Evolutionary conservation across 345 rosid genomes (phyloP).

Genomic region (Pugionium dolabratum): DNA sequence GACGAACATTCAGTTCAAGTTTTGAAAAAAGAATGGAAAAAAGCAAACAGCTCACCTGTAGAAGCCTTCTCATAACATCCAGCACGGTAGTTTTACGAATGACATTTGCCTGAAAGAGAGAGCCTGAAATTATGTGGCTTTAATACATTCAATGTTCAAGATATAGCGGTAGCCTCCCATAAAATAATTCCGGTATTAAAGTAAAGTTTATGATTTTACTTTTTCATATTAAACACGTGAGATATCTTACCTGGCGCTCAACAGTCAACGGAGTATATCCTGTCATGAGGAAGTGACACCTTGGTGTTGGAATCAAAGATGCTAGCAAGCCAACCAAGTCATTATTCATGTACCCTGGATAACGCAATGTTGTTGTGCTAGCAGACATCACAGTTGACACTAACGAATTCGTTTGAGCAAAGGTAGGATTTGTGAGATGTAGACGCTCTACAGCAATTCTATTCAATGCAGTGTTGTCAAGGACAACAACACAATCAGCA

Average conservation of each 20-base stretch:
- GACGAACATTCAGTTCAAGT: background rate
- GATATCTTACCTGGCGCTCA: conserved; percentile 75
- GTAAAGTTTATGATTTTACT: too few species aligned
- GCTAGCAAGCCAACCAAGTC: conserved; percentile 99
- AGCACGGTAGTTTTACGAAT: conserved; percentile 94
- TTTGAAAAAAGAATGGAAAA: background rate
- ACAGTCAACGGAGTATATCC: conserved; percentile 97
- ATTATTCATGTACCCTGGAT: conserved; percentile 98
- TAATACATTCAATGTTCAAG: background rate
- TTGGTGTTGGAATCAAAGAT: conserved; percentile 93
- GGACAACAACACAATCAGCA: conserved; percentile 98
- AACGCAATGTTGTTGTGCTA: conserved; percentile 92
- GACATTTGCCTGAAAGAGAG: conserved; percentile 76
- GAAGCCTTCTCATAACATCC: conserved; percentile 98
- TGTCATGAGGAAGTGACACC: conserved; percentile 99
- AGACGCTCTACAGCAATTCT: conserved; percentile 97
- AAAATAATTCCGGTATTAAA: too few species aligned
- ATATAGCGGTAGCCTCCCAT: background rate
- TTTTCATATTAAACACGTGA: background rate
- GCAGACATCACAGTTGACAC: conserved; percentile 99
- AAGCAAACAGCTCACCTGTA: conserved; percentile 55
- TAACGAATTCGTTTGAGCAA: conserved; percentile 90
- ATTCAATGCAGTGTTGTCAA: conserved; percentile 92
- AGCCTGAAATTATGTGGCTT: background rate
- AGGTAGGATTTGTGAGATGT: conserved; percentile 82